Evolutionary conservation across 352 stramenopile genomes (phyloP), one percentile per base, ranked within the genome.

Genomic region (Phytophthora crassamura): DNA sequence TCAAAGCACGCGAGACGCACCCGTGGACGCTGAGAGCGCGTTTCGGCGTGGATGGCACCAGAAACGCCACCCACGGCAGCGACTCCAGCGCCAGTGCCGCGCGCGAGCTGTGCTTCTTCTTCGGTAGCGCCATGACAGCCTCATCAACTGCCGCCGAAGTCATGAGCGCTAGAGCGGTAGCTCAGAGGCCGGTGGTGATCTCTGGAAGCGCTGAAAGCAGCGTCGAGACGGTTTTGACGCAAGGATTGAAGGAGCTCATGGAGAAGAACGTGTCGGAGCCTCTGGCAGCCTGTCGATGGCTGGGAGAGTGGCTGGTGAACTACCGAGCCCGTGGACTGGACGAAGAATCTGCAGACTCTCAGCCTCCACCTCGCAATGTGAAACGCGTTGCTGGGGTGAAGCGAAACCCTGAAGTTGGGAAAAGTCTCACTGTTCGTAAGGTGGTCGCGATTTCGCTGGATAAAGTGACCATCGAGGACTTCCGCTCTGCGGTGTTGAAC

Each of bases 1-100:
- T 70, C 9, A 66, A 53, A 35, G 89, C 89, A 5, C 63, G 77
- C 0, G 59, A 78, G 33, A 81, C 64, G 1, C 61, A 82, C 28
- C 77, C 84, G 11, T 82, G 71, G 76, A 84, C 76, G 8, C 58
- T 97, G 28, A 78, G 88, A 4, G 90, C 80, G 14, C 72, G 78
- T n/a, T 96, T 91, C 55, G 90, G 90, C 10, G 45, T 88, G n/a
- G 83, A 94, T 28, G 82, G 87, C 14, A 94, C 80, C 1, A 53
- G 68, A 18, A 97, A 97, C 59, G 86, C 90, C 8, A 93, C 88
- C 1, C 90, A 96, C 47, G 90, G 88, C 20, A 93, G 80, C 49
- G 89, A 97, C 53, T 78, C 78, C 4, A 60, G 43, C 15, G 45
- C 36, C 7, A 91, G 75, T 42, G 88, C 90, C 9, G 56, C 60